Evolutionary conservation across 768 basidiomycete species (phyloP).

Genomic region (Lactarius vividus): DNA sequence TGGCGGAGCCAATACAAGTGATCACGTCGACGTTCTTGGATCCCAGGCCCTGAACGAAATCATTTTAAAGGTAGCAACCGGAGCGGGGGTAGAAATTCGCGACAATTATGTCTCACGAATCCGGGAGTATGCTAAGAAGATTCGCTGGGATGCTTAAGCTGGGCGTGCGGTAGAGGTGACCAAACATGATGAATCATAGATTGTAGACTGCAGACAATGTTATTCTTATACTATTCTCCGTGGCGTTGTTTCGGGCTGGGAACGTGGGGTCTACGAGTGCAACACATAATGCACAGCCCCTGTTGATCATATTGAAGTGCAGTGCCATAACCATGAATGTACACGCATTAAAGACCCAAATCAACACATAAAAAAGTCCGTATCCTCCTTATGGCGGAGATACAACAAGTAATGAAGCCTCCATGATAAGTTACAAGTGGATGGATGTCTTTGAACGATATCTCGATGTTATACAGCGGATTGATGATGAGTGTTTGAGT

Average conservation of each 20-base stretch:
- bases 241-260: neutral
- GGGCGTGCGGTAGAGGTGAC: neutral
- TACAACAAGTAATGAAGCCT: neutral
- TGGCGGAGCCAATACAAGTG: conserved; percentile 89
- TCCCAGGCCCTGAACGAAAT: conserved; percentile 83
- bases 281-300: too few relatives aligned
- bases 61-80: conserved; percentile 87
- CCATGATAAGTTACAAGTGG: neutral
- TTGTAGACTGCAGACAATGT: neutral
- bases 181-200: neutral
- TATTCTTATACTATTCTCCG: too few relatives aligned
- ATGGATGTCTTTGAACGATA: neutral
- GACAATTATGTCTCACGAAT: conserved; percentile 77
- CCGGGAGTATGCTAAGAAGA: conserved; percentile 64
- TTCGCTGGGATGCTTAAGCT: conserved; percentile 63
- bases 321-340: neutral
- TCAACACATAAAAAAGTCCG: neutral
- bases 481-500: neutral
- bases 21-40: conserved; percentile 74
- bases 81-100: conserved; percentile 67
- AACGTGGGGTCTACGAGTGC: too few relatives aligned
- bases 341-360: neutral
- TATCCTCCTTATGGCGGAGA: neutral
- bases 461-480: neutral
- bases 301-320: neutral